A percentile compares a stretch with the other conserved stretches of the same genome.
These are phyloP conservation scores for Brettanomyces anomalus DNA, from an alignment of 805 yeast genomes.

Conservation along the genomic window DNA sequence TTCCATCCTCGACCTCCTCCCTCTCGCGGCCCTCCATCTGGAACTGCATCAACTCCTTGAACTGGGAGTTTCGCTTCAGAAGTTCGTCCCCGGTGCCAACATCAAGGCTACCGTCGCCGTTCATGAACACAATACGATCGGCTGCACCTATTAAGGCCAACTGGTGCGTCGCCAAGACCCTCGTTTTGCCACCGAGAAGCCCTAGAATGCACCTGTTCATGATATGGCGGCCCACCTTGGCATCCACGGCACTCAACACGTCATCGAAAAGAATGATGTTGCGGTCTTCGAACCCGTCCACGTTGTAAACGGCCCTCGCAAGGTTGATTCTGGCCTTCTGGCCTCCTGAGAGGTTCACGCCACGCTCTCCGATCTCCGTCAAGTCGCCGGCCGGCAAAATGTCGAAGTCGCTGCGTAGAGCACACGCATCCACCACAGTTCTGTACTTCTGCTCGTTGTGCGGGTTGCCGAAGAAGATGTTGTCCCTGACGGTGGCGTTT, in stretches of 20 bases:
- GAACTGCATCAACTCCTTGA: constrained; percentile 42
- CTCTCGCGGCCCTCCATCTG: constrained; percentile 8
- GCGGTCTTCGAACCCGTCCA: constrained; percentile 30
- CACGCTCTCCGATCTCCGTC: constrained; percentile 81
- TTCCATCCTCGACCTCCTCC: constrained; percentile 21
- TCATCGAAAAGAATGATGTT: constrained; percentile 70
- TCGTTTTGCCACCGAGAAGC: constrained; percentile 44
- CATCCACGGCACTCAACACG: constrained; percentile 79
- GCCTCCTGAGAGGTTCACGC: constrained; percentile 79
- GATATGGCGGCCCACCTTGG: constrained; percentile 76
- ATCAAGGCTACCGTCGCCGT: constrained; percentile 50
- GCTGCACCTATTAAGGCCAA: constrained; percentile 59
- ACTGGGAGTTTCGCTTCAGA: constrained; percentile 32
- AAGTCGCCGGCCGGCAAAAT: constrained; percentile 65
- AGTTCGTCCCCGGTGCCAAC: constrained; percentile 55
- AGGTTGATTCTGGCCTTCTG: constrained; percentile 76
- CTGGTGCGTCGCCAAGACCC: constrained; percentile 79
- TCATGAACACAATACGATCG: constrained; percentile 56
- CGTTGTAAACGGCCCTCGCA: constrained; percentile 65
- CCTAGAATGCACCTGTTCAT: constrained; percentile 61
- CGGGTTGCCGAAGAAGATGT: constrained; percentile 55
- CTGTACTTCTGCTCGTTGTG: constrained; percentile 42
- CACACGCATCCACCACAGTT: constrained; percentile 52
- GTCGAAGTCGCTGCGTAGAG: constrained; percentile 56
- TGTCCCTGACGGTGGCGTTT: constrained; percentile 68